Base-by-base conservation (phyloP, 805 yeast genomes). In the Hanseniaspora hatyaiensis region DNA sequence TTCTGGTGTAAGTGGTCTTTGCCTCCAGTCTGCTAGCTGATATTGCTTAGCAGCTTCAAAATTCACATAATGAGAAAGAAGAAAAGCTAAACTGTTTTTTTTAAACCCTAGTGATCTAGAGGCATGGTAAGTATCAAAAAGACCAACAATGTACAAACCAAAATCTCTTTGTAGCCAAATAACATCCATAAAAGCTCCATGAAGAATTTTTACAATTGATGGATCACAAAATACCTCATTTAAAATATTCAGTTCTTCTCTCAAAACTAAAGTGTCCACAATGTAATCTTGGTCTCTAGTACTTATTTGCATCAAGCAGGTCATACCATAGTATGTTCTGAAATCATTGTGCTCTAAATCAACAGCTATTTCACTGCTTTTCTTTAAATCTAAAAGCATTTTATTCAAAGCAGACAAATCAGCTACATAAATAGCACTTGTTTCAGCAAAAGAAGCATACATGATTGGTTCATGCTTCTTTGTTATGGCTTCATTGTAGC, bases 281-380 rank as follows among this genome's bases (percentile, higher is more conserved):
- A 92, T 66, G 77, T 82, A 92, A 65, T 92, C 98, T 50, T 74
- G 71, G n/a, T 76, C 74, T 49, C 89, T 65, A 18, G 81, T 78
- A 47, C 94, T 82, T 15, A 92, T 80, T 65, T 92, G 99, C 95
- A 92, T 86, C 38, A 92, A 66, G 61, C 88, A 87, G 1, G 87
- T 92, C 34, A 92, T 66, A 34, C 99, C 99, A 57, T 82, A 80
- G 56, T 85, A 92, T 0, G 96, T 72, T 61, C 96, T 73, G 60
- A 74, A 82, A 59, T 88, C 96, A 59, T 92, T 98, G 63, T 92
- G 98, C 59, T 92, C 99, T 52, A 92, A 73, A 70, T 92, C 99
- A 13, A 92, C 81, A 1, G 97, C 98, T 33, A 92, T 74, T 49
- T 77, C 94, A 2, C 68, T 64, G 49, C 71, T 69, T 3, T 61